phyloP scores from a whole-genome alignment of 2,329 filamentous ascomycete species.

The Ascochyta fabae region DNA sequence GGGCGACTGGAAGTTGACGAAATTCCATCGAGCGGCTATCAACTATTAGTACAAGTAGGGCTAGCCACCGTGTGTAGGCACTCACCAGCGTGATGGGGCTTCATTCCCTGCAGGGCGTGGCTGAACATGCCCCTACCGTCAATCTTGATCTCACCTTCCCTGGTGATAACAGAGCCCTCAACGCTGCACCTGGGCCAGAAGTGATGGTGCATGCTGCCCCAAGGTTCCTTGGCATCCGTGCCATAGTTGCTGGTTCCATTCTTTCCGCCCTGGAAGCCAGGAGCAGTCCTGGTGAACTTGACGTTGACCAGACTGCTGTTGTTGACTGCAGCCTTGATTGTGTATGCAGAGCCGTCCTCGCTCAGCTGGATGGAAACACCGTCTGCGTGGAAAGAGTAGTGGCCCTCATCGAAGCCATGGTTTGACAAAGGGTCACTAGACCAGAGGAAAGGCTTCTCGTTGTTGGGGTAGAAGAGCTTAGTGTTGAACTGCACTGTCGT shows the following conservation, averaged over 20 bases:
- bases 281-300: conserved; percentile 75
- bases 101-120: conserved; percentile 95
- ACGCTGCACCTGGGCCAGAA: conserved; percentile 91
- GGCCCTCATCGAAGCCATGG: conserved; percentile 83
- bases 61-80: neutral
- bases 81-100: conserved; percentile 90
- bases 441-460: conserved; percentile 79
- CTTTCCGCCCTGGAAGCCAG: conserved; percentile 84
- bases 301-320: conserved; percentile 82
- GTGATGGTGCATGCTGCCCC: conserved; percentile 88
- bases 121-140: conserved; percentile 80
- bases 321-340: conserved; percentile 89
- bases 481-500: conserved; percentile 93
- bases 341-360: conserved; percentile 81
- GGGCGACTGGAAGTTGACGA: conserved; percentile 87
- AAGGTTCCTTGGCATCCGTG: conserved; percentile 83
- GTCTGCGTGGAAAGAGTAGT: conserved; percentile 83
- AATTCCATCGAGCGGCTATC: conserved; percentile 85
- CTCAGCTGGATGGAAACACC: conserved; percentile 85
- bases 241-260: conserved; percentile 86
- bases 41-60: conserved; percentile 17
- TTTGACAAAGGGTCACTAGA: conserved; percentile 80
- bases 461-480: conserved; percentile 84
- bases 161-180: conserved; percentile 83
- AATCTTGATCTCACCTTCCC: conserved; percentile 81